phyloP scores from a whole-genome alignment of 2,329 filamentous ascomycete species.

The Macrophomina phaseolina region DNA sequence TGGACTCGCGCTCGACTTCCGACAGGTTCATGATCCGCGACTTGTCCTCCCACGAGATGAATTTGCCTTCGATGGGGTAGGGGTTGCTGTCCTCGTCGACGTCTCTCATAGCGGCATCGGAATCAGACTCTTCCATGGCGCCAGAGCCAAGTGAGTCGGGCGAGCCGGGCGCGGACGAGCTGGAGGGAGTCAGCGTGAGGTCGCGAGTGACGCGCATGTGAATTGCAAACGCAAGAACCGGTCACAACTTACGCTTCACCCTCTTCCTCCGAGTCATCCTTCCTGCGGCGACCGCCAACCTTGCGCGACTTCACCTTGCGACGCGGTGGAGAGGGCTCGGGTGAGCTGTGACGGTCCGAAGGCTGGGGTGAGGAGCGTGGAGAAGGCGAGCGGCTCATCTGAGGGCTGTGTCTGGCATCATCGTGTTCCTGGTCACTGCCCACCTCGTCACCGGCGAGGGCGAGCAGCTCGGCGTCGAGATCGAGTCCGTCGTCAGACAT shows the following conservation, averaged over 20 bases:
- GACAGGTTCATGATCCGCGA: constrained; percentile 79
- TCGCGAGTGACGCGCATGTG: neutral
- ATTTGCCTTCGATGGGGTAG: constrained; percentile 88
- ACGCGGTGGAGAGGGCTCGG: constrained; percentile 54
- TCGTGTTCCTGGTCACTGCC: constrained; percentile 59
- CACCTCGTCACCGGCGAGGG: constrained; percentile 75
- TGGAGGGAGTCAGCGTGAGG: constrained; percentile 41
- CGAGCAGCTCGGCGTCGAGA: constrained; percentile 91
- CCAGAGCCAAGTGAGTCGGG: constrained; percentile 79
- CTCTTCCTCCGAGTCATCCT: constrained; percentile 63
- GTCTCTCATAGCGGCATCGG: constrained; percentile 54
- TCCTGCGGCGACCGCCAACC: constrained; percentile 51
- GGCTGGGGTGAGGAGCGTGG: constrained; percentile 45
- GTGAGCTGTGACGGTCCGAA: constrained; percentile 36
- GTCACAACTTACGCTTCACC: constrained; percentile 76
- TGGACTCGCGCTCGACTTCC: constrained; percentile 88
- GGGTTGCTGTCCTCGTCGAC: constrained; percentile 65
- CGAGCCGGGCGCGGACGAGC: constrained; percentile 71
- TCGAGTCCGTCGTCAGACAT: constrained; percentile 70
- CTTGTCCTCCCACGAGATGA: constrained; percentile 62
- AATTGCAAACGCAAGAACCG: neutral
- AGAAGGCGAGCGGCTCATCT: constrained; percentile 62
- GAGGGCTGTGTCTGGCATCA: constrained; percentile 53
- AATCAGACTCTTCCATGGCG: constrained; percentile 83
- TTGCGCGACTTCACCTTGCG: constrained; percentile 54